phyloP scores from a whole-genome alignment of 495 filamentous ascomycete genomes.

The Hypoxylon trugodes region DNA sequence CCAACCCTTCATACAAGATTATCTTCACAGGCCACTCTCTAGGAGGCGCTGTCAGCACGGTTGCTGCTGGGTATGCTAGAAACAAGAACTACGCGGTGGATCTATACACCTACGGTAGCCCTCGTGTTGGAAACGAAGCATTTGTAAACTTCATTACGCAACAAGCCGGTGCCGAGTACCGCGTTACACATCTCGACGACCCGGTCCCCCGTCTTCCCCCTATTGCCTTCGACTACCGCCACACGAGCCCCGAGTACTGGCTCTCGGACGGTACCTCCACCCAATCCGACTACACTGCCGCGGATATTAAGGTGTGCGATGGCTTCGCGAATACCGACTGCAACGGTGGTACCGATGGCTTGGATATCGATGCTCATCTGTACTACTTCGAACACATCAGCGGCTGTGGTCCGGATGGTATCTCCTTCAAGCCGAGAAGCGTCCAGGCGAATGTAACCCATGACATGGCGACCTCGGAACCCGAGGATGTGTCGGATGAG shows the following conservation, averaged over 20 bases:
- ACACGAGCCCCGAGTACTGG: conserved; percentile 76
- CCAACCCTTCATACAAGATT: conserved; percentile 62
- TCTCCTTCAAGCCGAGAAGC: conserved; percentile 36
- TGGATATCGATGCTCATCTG: conserved; percentile 45
- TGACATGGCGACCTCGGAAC: conserved; percentile 23
- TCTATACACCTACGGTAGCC: conserved; percentile 72
- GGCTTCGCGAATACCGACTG: conserved; percentile 51
- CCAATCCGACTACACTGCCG: conserved; percentile 34
- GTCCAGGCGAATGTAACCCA: conserved; percentile 15
- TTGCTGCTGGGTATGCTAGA: conserved; percentile 67
- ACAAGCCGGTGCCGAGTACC: conserved; percentile 59
- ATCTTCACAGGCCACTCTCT: conserved; percentile 73
- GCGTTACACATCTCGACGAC: conserved; percentile 74
- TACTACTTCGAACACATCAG: conserved; percentile 50
- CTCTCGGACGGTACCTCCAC: conserved; percentile 35
- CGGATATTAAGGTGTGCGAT: conserved; percentile 48
- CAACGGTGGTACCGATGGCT: conserved; percentile 47
- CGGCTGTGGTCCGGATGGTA: conserved; percentile 37
- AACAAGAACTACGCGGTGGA: conserved; percentile 53
- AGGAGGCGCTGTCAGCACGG: conserved; percentile 69
- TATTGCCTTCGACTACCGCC: conserved; percentile 61
- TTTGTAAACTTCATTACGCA: conserved; percentile 65
- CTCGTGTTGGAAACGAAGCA: conserved; percentile 68
- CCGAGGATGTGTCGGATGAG: conserved; percentile 38
- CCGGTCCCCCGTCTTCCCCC: conserved; percentile 72